A percentile compares a stretch with the other conserved stretches of the same genome.
These are phyloP conservation scores for Triticum urartu DNA, from an alignment of 176 grass and related monocot species.

Conservation along the genomic window DNA sequence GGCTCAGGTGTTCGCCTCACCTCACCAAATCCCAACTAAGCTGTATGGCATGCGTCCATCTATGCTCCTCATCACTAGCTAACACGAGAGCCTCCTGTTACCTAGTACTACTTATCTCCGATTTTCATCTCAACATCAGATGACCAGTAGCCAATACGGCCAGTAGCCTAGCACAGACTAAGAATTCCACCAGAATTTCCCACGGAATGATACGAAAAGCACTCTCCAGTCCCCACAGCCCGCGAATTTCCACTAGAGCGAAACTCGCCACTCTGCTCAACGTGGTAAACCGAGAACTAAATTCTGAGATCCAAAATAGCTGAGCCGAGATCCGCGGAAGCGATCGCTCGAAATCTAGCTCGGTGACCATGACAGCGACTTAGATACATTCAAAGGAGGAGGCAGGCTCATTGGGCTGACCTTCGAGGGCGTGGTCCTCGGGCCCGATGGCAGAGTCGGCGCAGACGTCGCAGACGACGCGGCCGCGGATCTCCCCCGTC, in stretches of 20 bases:
- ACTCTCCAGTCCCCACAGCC: too few species aligned
- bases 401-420: constrained; percentile 19
- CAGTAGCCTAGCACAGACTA: background rate
- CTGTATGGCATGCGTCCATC: background rate
- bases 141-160: background rate
- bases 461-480: constrained; percentile 90
- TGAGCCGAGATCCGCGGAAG: constrained; percentile 2
- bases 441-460: constrained; percentile 77
- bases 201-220: background rate
- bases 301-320: background rate
- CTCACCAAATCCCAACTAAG: background rate
- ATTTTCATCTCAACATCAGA: background rate
- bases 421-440: constrained; percentile 87
- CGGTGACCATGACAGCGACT: background rate
- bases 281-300: background rate
- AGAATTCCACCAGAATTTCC: background rate
- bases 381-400: background rate
- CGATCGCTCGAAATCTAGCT: background rate
- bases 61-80: background rate
- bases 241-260: background rate
- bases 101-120: background rate
- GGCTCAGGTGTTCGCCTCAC: background rate
- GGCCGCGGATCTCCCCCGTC: constrained; percentile 89
- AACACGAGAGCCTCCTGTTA: background rate
- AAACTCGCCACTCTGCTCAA: background rate